A percentile compares a stretch with the other conserved stretches of the same genome.
Evolutionary conservation across 2,329 filamentous ascomycete genomes (phyloP).

Genomic region (Xylariaceae sp.): DNA sequence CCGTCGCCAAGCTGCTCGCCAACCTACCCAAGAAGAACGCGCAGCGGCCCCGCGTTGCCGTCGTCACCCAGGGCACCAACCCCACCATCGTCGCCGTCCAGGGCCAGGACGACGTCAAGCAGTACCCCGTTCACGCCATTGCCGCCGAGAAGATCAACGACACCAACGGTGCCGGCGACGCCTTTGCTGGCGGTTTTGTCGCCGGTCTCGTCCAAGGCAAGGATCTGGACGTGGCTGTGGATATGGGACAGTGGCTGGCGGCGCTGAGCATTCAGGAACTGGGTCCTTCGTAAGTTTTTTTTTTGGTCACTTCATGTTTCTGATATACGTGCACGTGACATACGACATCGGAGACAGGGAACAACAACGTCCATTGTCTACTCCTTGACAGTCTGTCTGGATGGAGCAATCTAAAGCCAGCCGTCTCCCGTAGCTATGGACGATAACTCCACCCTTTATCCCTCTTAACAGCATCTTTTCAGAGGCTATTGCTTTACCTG

Average conservation of each 20-base stretch:
- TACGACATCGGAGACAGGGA: not conserved
- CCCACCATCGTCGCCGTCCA: conserved; percentile 85
- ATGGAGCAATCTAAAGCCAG: not conserved
- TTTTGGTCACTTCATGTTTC: conserved; percentile 11
- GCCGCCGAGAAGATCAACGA: conserved; percentile 82
- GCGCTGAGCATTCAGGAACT: conserved; percentile 92
- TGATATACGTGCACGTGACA: not conserved
- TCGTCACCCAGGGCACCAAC: conserved; percentile 93
- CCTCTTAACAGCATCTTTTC: conserved; percentile 9
- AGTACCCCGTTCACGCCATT: conserved; percentile 83
- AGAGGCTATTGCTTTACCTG: conserved; percentile 3
- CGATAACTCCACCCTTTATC: not conserved
- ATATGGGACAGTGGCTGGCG: conserved; percentile 97
- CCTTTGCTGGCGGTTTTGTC: conserved; percentile 92
- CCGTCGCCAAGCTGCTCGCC: conserved; percentile 85
- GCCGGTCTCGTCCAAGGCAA: conserved; percentile 89
- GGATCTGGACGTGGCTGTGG: conserved; percentile 75
- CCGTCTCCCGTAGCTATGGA: conserved; percentile 8
- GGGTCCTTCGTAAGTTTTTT: conserved; percentile 83
- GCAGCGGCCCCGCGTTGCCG: conserved; percentile 80
- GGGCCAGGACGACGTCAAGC: conserved; percentile 71
- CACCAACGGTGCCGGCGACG: conserved; percentile 96
- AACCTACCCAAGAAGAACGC: conserved; percentile 91
- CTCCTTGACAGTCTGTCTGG: conserved; percentile 13
- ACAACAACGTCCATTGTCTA: conserved; percentile 9